A percentile compares a stretch with the other conserved stretches of the same genome.
These are phyloP conservation scores for Candida alai DNA, from an alignment of 805 yeast species.

Conservation along the genomic window DNA sequence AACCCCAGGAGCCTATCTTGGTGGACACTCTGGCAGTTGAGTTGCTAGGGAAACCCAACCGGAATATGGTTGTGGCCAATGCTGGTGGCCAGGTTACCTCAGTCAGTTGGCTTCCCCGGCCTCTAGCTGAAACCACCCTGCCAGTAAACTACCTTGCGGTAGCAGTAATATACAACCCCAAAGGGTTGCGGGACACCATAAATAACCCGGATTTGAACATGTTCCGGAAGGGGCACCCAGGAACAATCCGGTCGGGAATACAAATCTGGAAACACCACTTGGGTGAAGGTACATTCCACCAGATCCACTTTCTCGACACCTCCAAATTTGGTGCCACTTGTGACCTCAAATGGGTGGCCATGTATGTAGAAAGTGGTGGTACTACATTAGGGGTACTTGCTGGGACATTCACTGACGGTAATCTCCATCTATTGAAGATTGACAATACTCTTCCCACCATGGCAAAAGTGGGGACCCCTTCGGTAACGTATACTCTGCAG, in stretches of 20 bases:
- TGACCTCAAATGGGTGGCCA: constrained; percentile 38
- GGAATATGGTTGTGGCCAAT: too few species aligned
- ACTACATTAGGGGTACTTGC: constrained; percentile 41
- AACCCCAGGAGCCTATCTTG: too few species aligned
- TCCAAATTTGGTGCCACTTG: constrained; percentile 43
- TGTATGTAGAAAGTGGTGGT: constrained; percentile 21
- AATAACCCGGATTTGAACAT: constrained; percentile 28
- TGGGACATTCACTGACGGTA: constrained; percentile 57
- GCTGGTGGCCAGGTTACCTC: constrained; percentile 52
- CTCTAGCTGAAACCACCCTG: constrained; percentile 9
- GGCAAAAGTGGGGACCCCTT: constrained; percentile 17
- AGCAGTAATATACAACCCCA: constrained; percentile 36
- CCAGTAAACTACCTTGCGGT: constrained; percentile 46
- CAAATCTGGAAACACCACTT: constrained; percentile 42
- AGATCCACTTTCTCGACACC: constrained; percentile 26
- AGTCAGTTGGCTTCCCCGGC: constrained; percentile 46
- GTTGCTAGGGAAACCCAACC: too few species aligned
- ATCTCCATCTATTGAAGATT: constrained; percentile 45
- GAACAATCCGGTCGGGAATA: constrained; percentile 35
- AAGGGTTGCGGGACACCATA: constrained; percentile 18
- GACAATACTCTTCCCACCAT: constrained; percentile 17
- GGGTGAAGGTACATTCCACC: constrained; percentile 19
- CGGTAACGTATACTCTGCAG: constrained; percentile 19
- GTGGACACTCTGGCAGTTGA: too few species aligned
- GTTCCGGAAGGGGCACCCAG: constrained; percentile 17